These are phyloP conservation scores for Tephrocybe sp. DNA, from an alignment of 768 basidiomycete genomes.

Conservation along the genomic window DNA sequence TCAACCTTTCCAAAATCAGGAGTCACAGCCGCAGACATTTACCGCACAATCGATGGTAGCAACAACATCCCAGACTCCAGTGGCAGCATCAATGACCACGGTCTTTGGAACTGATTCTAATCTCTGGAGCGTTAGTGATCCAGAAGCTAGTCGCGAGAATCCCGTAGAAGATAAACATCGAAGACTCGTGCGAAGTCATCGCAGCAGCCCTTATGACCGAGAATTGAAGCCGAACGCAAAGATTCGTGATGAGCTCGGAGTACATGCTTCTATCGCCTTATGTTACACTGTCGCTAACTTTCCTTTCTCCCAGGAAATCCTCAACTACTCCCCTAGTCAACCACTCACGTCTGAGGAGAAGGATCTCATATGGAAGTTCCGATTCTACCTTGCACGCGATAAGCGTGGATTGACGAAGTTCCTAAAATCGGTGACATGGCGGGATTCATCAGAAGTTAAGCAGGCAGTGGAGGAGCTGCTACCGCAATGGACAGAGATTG, in stretches of 20 bases:
- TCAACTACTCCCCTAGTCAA: constrained; percentile 89
- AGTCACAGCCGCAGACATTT: constrained; percentile 32
- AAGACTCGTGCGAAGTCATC: constrained; percentile 88
- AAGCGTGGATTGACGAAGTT: constrained; percentile 97
- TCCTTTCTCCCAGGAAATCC: constrained; percentile 63
- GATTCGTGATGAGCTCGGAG: constrained; percentile 88
- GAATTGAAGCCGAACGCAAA: constrained; percentile 97
- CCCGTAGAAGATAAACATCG: constrained; percentile 98
- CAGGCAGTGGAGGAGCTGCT: constrained; percentile 96
- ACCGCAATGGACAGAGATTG: constrained; percentile 96
- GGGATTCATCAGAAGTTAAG: constrained; percentile 93
- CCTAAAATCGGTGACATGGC: constrained; percentile 96
- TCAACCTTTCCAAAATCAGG: too few relatives aligned
- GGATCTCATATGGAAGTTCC: constrained; percentile 96
- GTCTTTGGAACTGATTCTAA: constrained; percentile 62
- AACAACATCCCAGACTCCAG: constrained; percentile 40
- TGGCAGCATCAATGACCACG: constrained; percentile 43
- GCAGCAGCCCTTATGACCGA: constrained; percentile 91
- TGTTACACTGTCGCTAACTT: background rate
- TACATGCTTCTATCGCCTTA: constrained; percentile 37
- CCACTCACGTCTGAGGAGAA: constrained; percentile 88
- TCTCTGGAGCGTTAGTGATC: constrained; percentile 88
- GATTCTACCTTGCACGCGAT: constrained; percentile 93
- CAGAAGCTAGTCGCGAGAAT: constrained; percentile 88
- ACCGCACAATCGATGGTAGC: constrained; percentile 41